Conservation (phyloP, 1,139 yeast genomes). For the Suhomyces bribrorum region DNA sequence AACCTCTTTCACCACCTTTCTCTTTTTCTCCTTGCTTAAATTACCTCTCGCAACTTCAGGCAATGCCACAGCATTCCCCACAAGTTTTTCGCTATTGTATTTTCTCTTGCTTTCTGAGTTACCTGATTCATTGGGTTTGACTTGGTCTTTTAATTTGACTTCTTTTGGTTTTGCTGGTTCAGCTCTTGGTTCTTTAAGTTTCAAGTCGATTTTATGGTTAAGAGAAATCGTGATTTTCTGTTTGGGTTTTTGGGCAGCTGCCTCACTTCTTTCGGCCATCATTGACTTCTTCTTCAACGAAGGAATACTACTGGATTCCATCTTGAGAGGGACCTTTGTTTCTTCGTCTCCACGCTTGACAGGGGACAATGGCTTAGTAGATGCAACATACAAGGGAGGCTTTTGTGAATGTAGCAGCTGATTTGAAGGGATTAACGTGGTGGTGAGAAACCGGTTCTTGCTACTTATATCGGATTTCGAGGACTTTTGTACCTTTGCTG, state of each 20-base stretch:
- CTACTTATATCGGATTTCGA: slow-evolving; percentile 10
- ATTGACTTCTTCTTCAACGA: slow-evolving; percentile 33
- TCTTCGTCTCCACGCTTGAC: slow-evolving; percentile 17
- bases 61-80: slow-evolving; percentile 36
- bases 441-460: slow-evolving; percentile 39
- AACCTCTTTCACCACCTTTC: slow-evolving; percentile 9
- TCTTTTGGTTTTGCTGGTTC: slow-evolving; percentile 2
- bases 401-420: slow-evolving; percentile 18
- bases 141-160: background rate
- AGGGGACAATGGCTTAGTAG: slow-evolving; percentile 16
- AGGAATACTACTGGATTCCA: slow-evolving; percentile 22
- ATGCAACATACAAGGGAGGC: slow-evolving; percentile 7
- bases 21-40: slow-evolving; percentile 9
- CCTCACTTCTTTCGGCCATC: slow-evolving; percentile 34
- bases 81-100: background rate
- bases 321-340: slow-evolving; percentile 15
- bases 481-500: slow-evolving; percentile 10
- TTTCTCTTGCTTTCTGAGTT: background rate
- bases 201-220: slow-evolving; percentile 26
- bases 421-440: slow-evolving; percentile 34
- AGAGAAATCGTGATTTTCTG: slow-evolving; percentile 34
- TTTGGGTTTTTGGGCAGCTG: slow-evolving; percentile 30
- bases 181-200: slow-evolving; percentile 3
- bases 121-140: background rate
- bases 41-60: slow-evolving; percentile 40